phyloP scores from a whole-genome alignment of 164 flowering plant species.

The Tetracentron sinense region DNA sequence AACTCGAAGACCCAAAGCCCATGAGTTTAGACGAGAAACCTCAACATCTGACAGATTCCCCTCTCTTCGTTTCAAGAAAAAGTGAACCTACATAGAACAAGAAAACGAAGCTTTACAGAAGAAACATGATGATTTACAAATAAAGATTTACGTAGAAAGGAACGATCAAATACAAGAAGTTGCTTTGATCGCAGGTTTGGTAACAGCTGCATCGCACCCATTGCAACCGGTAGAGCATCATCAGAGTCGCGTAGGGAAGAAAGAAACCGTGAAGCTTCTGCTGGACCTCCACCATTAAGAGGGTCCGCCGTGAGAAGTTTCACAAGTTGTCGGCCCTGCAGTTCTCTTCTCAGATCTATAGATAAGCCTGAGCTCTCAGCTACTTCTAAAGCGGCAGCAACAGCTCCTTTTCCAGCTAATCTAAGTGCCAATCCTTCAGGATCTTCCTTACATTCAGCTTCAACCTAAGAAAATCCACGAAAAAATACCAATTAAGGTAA shows the following conservation, averaged over 20 bases:
- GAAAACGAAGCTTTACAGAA: not conserved
- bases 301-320: conserved; percentile 97
- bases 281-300: conserved; percentile 96
- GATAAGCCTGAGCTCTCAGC: conserved; percentile 97
- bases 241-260: conserved; percentile 86
- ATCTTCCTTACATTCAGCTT: conserved; percentile 86
- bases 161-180: conserved; percentile 63
- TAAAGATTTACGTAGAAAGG: conserved; percentile 1
- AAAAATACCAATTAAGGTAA: not conserved
- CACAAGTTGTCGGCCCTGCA: conserved; percentile 96
- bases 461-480: conserved; percentile 52
- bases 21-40: conserved; percentile 79
- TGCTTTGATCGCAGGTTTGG: conserved; percentile 94
- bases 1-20: conserved; percentile 99
- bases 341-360: conserved; percentile 83
- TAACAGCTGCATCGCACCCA: conserved; percentile 98
- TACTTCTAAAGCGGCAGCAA: conserved; percentile 95
- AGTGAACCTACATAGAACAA: conserved; percentile 73
- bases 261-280: conserved; percentile 98
- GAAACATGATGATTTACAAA: not conserved
- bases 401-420: conserved; percentile 96
- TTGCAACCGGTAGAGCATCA: conserved; percentile 97
- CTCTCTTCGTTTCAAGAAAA: conserved; percentile 87
- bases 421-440: conserved; percentile 97
- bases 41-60: conserved; percentile 82